These are phyloP conservation scores for Endoconidiophora laricicola DNA, from an alignment of 2,329 filamentous ascomycete species.

Conservation along the genomic window DNA sequence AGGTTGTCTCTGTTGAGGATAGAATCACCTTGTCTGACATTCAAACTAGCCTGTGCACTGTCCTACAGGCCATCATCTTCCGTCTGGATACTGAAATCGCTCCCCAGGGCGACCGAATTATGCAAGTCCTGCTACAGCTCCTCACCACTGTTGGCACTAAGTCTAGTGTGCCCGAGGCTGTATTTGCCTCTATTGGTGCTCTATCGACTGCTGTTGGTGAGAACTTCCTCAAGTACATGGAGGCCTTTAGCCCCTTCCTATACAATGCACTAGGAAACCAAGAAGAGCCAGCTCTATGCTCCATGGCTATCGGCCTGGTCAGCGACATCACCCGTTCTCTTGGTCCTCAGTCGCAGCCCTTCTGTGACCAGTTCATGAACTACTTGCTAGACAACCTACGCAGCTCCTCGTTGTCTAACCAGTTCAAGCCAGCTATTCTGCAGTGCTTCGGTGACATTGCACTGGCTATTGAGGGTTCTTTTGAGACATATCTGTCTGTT, in stretches of 20 bases:
- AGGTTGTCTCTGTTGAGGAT: constrained; percentile 94
- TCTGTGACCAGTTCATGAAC: constrained; percentile 98
- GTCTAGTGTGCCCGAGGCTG: constrained; percentile 84
- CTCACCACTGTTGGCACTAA: constrained; percentile 63
- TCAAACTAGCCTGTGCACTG: constrained; percentile 86
- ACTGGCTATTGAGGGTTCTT: constrained; percentile 77
- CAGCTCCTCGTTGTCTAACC: constrained; percentile 76
- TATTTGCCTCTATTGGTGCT: constrained; percentile 85
- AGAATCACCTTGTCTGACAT: constrained; percentile 92
- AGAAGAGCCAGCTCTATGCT: constrained; percentile 83
- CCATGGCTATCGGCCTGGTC: constrained; percentile 93
- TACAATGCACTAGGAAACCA: constrained; percentile 91
- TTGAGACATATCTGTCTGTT: constrained; percentile 82
- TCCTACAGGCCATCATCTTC: constrained; percentile 79
- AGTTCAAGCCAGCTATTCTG: constrained; percentile 94
- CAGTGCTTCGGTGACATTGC: constrained; percentile 98
- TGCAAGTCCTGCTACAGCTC: constrained; percentile 72
- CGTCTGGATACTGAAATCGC: constrained; percentile 81
- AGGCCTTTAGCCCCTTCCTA: constrained; percentile 78
- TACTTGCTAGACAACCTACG: constrained; percentile 79
- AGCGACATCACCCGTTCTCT: constrained; percentile 90
- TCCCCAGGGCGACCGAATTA: constrained; percentile 83
- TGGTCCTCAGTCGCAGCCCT: constrained; percentile 79
- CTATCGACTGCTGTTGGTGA: constrained; percentile 82
- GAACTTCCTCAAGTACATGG: constrained; percentile 95